Evolutionary conservation across 345 rosid genomes (phyloP), one percentile per base, ranked within the genome.

Genomic region (Sapria himalayana): DNA sequence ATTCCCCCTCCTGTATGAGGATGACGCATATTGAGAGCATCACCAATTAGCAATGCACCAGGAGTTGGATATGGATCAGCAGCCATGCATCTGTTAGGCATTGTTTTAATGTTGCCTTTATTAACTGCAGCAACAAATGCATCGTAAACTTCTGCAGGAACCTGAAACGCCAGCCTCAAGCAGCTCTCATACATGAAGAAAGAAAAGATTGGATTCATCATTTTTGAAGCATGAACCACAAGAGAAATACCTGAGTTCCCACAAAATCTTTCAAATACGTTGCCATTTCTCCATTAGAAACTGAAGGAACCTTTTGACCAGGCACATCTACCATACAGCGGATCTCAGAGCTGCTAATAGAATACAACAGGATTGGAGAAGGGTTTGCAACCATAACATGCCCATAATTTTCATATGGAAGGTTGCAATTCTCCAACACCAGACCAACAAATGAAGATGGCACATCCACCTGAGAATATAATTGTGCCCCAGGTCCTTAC

Each of bases 1-100:
- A 66, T 66, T 29, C 72, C 72, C 35, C 72, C 72, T 21, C 69
- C 72, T 0, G 72, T 66, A 41, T 61, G 29, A 13, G 72, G 72
- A 55, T 62, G 72, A 19, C 72, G 72, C 72, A 66, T 66, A 57
- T 66, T 66, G 20, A 66, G 62, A 36, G 72, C 68, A 38, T 66
- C 72, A 29, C 72, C 72, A 67, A 66, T 66, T 29, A 66, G 39
- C 15, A 66, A 37, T 16, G 72, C 72, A 24, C 72, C 72, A 1
- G 72, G 69, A 7, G 65, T 62, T 0, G 65, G 72, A 38, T 58
- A 37, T 12, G 72, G 72, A 48, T 50, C 37, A 41, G 72, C 72
- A 4, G 72, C 68, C 72, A 66, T 66, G 68, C 72, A 58, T 45
- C 68, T 58, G 29, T 66, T 66, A 2, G 72, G 72, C 68, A 66